These are phyloP conservation scores for Mycena vulgaris DNA, from an alignment of 768 basidiomycete genomes.

Conservation along the genomic window DNA sequence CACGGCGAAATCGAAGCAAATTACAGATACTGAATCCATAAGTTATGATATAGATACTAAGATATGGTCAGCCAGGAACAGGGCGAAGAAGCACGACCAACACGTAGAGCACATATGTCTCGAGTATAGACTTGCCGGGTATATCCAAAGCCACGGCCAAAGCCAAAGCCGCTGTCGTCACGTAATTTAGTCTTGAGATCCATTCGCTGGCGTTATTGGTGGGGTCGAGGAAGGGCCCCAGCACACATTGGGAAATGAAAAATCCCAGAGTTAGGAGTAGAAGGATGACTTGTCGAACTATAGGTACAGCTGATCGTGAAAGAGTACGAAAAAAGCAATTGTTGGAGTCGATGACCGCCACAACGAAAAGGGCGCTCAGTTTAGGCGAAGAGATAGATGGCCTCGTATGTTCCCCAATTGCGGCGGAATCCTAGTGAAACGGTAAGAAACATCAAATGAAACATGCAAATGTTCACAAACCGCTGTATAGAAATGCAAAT, in stretches of 20 bases:
- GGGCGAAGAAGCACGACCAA: constrained; percentile 52
- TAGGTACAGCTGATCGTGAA: constrained; percentile 63
- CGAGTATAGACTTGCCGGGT: constrained; percentile 67
- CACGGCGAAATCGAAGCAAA: constrained; percentile 36
- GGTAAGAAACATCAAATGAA: constrained; percentile 23
- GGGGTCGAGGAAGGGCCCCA: constrained; percentile 78
- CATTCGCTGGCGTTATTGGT: constrained; percentile 84
- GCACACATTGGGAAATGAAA: constrained; percentile 72
- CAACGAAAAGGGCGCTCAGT: constrained; percentile 74
- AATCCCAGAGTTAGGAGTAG: constrained; percentile 70
- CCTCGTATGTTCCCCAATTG: constrained; percentile 77
- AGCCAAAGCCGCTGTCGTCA: constrained; percentile 74
- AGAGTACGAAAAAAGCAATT: constrained; percentile 81
- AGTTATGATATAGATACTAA: constrained; percentile 67
- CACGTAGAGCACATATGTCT: constrained; percentile 77
- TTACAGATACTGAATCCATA: constrained; percentile 79
- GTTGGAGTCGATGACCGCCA: constrained; percentile 76
- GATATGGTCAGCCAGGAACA: constrained; percentile 9
- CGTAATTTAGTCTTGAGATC: constrained; percentile 79
- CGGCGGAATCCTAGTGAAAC: constrained; percentile 72
- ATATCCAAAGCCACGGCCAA: constrained; percentile 73
- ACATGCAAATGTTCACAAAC: constrained; percentile 53
- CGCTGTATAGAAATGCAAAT: constrained; percentile 79
- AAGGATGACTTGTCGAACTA: constrained; percentile 75
- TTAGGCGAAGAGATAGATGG: constrained; percentile 80